These are phyloP conservation scores for Aspergillus aculeatus DNA, from an alignment of 2,329 filamentous ascomycete genomes.

Conservation along the genomic window DNA sequence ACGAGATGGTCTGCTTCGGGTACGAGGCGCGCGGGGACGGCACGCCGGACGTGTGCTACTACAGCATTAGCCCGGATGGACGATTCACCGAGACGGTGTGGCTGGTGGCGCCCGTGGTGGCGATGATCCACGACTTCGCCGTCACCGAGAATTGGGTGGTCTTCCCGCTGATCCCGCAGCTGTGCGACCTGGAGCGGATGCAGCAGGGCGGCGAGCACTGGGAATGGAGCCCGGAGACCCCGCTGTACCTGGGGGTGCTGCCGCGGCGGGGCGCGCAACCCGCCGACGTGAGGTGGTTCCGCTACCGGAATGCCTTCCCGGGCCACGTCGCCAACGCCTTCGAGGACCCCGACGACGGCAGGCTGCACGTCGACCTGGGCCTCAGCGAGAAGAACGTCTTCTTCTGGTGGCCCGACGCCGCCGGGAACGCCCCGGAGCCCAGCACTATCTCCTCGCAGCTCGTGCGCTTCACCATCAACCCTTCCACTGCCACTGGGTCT, in stretches of 20 bases:
- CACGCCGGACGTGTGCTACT: slow-evolving; percentile 41
- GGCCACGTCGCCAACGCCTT: slow-evolving; percentile 42
- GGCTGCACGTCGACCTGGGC: slow-evolving; percentile 37
- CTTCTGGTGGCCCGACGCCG: slow-evolving; percentile 43
- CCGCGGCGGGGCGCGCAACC: slow-evolving; percentile 23
- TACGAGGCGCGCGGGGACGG: slow-evolving; percentile 47
- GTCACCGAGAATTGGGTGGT: slow-evolving; percentile 41
- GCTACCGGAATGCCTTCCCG: slow-evolving; percentile 34
- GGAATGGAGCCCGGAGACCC: slow-evolving; percentile 37
- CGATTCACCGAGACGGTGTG: slow-evolving; percentile 33
- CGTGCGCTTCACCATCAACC: slow-evolving; percentile 27
- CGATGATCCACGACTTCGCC: slow-evolving; percentile 46
- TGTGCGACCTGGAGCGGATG: slow-evolving; percentile 38
- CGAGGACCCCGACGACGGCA: slow-evolving; percentile 26
- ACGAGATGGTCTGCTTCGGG: slow-evolving; percentile 54
- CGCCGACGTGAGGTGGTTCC: slow-evolving; percentile 43
- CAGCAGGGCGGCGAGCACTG: slow-evolving; percentile 43
- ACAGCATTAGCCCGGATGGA: slow-evolving; percentile 30
- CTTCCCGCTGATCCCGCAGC: slow-evolving; percentile 39
- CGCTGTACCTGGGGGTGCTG: slow-evolving; percentile 31
- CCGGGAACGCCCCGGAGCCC: slow-evolving; percentile 37
- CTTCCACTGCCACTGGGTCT: background rate
- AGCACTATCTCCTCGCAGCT: slow-evolving; percentile 26
- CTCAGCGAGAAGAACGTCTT: slow-evolving; percentile 44
- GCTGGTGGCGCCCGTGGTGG: slow-evolving; percentile 37